These are phyloP conservation scores for Adenanthera pavonina DNA, from an alignment of 306 rosid genomes.

Conservation along the genomic window DNA sequence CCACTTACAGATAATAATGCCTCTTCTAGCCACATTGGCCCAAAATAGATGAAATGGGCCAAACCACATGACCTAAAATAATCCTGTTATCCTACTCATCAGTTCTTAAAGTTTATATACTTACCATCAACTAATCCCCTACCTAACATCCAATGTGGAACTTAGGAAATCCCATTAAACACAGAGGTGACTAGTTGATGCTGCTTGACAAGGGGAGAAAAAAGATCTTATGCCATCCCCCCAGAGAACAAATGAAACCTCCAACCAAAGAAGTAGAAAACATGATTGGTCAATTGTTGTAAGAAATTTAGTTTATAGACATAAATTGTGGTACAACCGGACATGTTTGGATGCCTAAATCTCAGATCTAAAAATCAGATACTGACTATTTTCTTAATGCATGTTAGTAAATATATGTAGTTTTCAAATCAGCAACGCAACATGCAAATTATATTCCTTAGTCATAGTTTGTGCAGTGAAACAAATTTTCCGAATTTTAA, in stretches of 20 bases:
- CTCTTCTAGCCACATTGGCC: background rate
- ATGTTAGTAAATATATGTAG: background rate
- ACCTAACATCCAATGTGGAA: slow-evolving; percentile 18
- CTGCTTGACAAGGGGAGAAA: background rate
- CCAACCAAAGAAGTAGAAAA: background rate
- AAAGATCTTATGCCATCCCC: background rate
- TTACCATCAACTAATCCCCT: slow-evolving; percentile 15
- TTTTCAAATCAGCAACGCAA: slow-evolving; percentile 32
- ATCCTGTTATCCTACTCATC: background rate
- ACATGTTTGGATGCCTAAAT: slow-evolving; percentile 4
- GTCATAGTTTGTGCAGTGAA: slow-evolving; percentile 14
- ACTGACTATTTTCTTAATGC: background rate
- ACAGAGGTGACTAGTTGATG: slow-evolving; percentile 7
- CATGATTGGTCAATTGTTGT: background rate
- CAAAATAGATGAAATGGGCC: slow-evolving; percentile 21
- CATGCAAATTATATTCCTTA: background rate
- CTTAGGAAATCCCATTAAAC: slow-evolving; percentile 8
- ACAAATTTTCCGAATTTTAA: slow-evolving; percentile 5
- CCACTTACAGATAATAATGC: background rate
- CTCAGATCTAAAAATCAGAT: slow-evolving; percentile 18
- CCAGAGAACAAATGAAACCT: slow-evolving; percentile 1
- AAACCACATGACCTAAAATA: slow-evolving; percentile 15
- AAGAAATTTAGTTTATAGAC: background rate
- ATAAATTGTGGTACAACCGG: background rate
- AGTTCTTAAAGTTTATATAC: slow-evolving; percentile 18